Evolutionary conservation across 2,329 filamentous ascomycete genomes (phyloP), one percentile per base, ranked within the genome.

Genomic region (Stagonosporopsis chrysanthemi): DNA sequence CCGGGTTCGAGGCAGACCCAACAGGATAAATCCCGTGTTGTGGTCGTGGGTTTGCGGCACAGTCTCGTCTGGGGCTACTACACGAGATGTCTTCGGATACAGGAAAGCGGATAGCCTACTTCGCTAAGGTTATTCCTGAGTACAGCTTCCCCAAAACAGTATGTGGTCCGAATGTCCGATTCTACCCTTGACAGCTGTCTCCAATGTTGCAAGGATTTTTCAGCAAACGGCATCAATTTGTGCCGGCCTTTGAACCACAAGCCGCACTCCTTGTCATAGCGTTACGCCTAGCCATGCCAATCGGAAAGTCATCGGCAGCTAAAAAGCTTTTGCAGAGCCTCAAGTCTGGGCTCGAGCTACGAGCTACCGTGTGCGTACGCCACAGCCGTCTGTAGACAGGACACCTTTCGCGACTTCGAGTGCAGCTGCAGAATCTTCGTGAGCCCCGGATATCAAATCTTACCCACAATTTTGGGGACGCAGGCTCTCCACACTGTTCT

Each of bases 181-280:
- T 38, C 26, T 53, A 38, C 26, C 38, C 48, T 52, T 22, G 24
- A 57, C 43, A 48, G 33, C 38, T 35, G 24, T 22, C n/a, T 41
- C 45, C 50, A 43, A 46, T 45, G 49, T 29, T 53, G 55, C 50
- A 58, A 36, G 50, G 55, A 40, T 58, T 49, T 44, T 49, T n/a
- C 41, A 41, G 36, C 40, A 31, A 22, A 38, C 35, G 35, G 49
- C 39, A 24, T 49, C 44, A 28, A 44, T 29, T 36, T 41, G 39
- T 41, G 24, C 47, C 47, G 58, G 58, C 54, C 51, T 55, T 58
- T 61, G 54, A 44, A 24, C 52, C 50, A 58, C 42, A 48, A 26
- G 45, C 54, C 50, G 50, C 38, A 22, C 33, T 19, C 29, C 33
- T 41, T 54, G 50, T 57, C 53, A 50, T 47, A 47, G 58, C 54